Conservation (phyloP, 2,329 filamentous ascomycete species). For the Penicillium glabrum region DNA sequence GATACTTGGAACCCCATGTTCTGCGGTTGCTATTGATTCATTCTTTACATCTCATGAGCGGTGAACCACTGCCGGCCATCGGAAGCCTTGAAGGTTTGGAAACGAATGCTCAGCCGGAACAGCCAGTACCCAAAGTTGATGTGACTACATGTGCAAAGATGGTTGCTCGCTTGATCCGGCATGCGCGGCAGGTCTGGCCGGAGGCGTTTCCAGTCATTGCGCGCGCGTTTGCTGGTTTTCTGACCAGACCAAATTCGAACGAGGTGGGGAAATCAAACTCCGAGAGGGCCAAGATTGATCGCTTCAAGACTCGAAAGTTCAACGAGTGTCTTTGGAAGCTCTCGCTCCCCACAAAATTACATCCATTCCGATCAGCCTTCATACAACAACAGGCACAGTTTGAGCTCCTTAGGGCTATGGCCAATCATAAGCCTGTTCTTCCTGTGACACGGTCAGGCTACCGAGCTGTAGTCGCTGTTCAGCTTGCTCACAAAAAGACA, state of each 20-base stretch:
- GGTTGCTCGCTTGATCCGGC: slow-evolving; percentile 50
- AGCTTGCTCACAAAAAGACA: slow-evolving; percentile 60
- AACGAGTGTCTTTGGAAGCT: slow-evolving; percentile 52
- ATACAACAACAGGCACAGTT: slow-evolving; percentile 60
- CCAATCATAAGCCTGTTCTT: slow-evolving; percentile 53
- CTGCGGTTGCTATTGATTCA: slow-evolving; percentile 46
- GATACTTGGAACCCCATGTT: slow-evolving; percentile 39
- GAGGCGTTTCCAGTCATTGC: slow-evolving; percentile 45
- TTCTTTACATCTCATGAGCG: slow-evolving; percentile 35
- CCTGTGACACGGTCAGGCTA: slow-evolving; percentile 60
- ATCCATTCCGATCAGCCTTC: slow-evolving; percentile 50
- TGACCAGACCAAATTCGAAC: slow-evolving; percentile 21
- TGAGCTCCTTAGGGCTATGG: slow-evolving; percentile 58
- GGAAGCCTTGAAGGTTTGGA: not conserved
- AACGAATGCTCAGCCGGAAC: not conserved
- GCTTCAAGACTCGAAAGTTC: slow-evolving; percentile 43
- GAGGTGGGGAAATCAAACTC: slow-evolving; percentile 2
- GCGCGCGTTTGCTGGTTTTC: slow-evolving; percentile 37
- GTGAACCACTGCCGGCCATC: slow-evolving; percentile 19
- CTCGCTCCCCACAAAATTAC: slow-evolving; percentile 47
- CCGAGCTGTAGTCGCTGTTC: slow-evolving; percentile 55
- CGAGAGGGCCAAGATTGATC: slow-evolving; percentile 9
- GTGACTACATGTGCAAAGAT: slow-evolving; percentile 39
- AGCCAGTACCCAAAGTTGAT: slow-evolving; percentile 19
- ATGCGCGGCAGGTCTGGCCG: slow-evolving; percentile 53